Evolutionary conservation across 345 rosid species (phyloP), one percentile per base, ranked within the genome.

Genomic region (Salix koriyanagi): DNA sequence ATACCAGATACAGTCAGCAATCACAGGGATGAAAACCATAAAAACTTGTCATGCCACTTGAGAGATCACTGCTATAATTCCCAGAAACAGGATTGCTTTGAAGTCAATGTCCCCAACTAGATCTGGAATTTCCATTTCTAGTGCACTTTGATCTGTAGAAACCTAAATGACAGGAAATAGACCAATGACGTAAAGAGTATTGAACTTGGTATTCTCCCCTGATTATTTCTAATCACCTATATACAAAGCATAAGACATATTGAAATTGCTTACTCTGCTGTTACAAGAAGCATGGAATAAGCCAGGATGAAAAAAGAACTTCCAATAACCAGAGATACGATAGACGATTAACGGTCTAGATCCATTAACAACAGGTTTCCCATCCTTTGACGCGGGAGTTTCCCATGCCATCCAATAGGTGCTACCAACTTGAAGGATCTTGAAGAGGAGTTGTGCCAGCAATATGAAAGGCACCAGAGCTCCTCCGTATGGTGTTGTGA

Each of bases 381-480:
- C 77, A 69, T 85, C 91, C 71, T 84, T 82, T 2, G 93, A 83
- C 75, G 79, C 80, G 0, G 94, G 92, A 76, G 92, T 88, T 71
- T 86, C 97, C 97, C 90, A 88, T 19, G 98, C 87, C 90, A 91
- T 91, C 98, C 97, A 91, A 79, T 89, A 90, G 77, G 89, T 90
- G 91, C 92, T 88, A 25, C 88, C 88, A 30, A 91, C 89, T 79
- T 86, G 87, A 75, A 90, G 89, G 41, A 82, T 26, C 86, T 84
- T 90, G 80, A 88, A 90, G 62, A 87, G 71, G 76, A 86, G 76
- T n/a, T 87, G 90, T 5, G 85, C 87, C 5, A 90, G 65, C 71
- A 93, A 68, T 80, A 89, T 87, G 28, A 91, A 39, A 25, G 97
- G 97, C 74, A 88, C 85, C 32, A 88, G 82, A 66, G 89, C 90